Evolutionary conservation across 441 rosid species (phyloP), one percentile per base, ranked within the genome.

Genomic region (Syzygium malaccense): DNA sequence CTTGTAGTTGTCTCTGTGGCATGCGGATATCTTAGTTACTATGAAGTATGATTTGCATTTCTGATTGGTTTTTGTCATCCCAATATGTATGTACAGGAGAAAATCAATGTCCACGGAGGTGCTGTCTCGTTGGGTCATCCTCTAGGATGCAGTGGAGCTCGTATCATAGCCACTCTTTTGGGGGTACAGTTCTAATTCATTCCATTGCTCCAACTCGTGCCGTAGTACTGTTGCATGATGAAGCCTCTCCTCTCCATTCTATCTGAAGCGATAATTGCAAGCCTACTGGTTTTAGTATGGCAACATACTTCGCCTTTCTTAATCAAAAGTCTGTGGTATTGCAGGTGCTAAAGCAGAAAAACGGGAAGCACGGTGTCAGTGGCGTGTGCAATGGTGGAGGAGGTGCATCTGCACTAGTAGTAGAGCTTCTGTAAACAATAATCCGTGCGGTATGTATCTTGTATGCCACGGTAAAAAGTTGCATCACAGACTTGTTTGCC

Each of bases 331-430:
- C 53, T 53, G 28, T 92, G 86, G 26, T 56, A 33, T 85, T 91
- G 83, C 86, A 95, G 97, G 95, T 97, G 66, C 92, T 98, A 92
- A 97, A 87, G 94, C 94, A 95, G 92, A 95, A 90, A 91, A 93
- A 93, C 10, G 97, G 96, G 58, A 97, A 95, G 91, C 93, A 94
- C 26, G 98, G 99, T 58, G 98, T 98, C 57, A 98, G 94, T 86
- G 99, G 96, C 49, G 95, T 98, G 88, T 98, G 99, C 97, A 98
- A 98, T 20, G 99, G 99, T 25, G 99, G 99, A 80, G 99, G 99
- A 66, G 99, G 99, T 90, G 99, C 99, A 89, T 97, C 99, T 15
- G 97, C 99, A 33, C 95, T 98, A 54, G 95, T 96, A 85, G 87
- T 97, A 71, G 98, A 96, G 93, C 99, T 98, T 88, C 87, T 95